Base-by-base conservation (phyloP, 1,284 basidiomycete species). In the Meripilus lineatus region DNA sequence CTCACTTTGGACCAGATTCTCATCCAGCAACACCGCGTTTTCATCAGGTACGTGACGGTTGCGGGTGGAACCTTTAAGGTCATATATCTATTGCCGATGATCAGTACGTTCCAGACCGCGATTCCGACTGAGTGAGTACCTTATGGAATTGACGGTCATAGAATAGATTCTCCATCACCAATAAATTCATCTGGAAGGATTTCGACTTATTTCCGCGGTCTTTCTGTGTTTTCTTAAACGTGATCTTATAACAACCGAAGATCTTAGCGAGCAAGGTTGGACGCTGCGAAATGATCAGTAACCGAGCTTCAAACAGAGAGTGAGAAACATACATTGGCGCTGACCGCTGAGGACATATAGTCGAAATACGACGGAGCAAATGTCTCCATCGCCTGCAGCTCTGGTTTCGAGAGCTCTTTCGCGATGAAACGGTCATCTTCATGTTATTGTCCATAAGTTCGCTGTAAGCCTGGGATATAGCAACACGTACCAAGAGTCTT, bases 291-390 rank as follows among this genome's bases (percentile, higher is more conserved):
- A 40, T 24, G 36, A 21, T 59, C 40, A 50, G 57, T 54, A 42
- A 38, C 13, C 20, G 22, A n/a, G 28, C 15, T 8, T 15, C 28
- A 20, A 14, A 17, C 10, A 43, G 38, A 4, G 8, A 32, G 33
- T 35, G 38, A 5, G 24, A 25, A 13, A 66, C 84, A 44, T 38
- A 90, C 88, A 56, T 87, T 81, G 32, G 82, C 84, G 39, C 80
- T 78, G 20, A 89, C 79, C 4, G 92, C 86, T 17, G 89, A 83
- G 3, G 89, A 87, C 82, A 98, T 93, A 64, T 99, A 99, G 54
- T 94, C 89, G 60, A 99, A 99, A 65, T 99, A 99, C 3, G 91
- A 88, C 0, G 95, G 95, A 6, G 93, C 96, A 66, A 99, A 99
- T 5, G 89, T 93, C 56, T 94, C 91, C 78, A 99, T 90, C 0